These are phyloP conservation scores for Vaccinium myrtillus DNA, from an alignment of 148 eudicot species.

Conservation along the genomic window DNA sequence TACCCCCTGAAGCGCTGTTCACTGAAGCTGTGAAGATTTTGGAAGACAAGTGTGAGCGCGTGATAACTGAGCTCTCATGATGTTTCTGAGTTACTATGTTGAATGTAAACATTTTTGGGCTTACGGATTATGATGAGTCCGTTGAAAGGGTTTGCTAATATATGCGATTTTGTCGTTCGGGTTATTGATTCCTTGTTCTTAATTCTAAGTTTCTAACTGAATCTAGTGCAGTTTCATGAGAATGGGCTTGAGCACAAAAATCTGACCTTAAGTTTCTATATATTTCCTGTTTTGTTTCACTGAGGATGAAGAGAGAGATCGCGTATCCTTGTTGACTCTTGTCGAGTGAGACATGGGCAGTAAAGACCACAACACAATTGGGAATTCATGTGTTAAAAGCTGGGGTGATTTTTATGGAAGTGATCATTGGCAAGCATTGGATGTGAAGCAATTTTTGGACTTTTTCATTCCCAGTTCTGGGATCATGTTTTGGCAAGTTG, in stretches of 20 bases:
- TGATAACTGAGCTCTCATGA: slow-evolving; percentile 78
- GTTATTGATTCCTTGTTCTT: not conserved
- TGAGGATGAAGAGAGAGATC: not conserved
- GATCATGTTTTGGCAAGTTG: not conserved
- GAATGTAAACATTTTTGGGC: not conserved
- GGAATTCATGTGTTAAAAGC: not conserved
- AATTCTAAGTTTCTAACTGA: not conserved
- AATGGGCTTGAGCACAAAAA: not conserved
- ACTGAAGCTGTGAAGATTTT: slow-evolving; percentile 89
- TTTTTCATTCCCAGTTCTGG: not conserved
- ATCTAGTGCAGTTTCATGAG: not conserved
- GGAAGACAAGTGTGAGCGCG: slow-evolving; percentile 81
- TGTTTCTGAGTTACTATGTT: not conserved
- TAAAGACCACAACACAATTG: not conserved
- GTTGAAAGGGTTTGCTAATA: not conserved
- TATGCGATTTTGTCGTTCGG: no score
- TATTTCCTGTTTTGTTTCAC: not conserved
- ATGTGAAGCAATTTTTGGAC: not conserved
- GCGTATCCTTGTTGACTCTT: not conserved
- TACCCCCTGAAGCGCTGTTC: slow-evolving; percentile 86
- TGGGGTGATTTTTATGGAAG: not conserved
- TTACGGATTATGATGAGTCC: not conserved
- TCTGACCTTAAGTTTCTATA: not conserved
- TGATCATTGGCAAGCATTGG: not conserved
- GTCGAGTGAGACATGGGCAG: not conserved